Evolutionary conservation across 768 basidiomycete species (phyloP), one percentile per base, ranked within the genome.

Genomic region (Psilocybe subaeruginosa): DNA sequence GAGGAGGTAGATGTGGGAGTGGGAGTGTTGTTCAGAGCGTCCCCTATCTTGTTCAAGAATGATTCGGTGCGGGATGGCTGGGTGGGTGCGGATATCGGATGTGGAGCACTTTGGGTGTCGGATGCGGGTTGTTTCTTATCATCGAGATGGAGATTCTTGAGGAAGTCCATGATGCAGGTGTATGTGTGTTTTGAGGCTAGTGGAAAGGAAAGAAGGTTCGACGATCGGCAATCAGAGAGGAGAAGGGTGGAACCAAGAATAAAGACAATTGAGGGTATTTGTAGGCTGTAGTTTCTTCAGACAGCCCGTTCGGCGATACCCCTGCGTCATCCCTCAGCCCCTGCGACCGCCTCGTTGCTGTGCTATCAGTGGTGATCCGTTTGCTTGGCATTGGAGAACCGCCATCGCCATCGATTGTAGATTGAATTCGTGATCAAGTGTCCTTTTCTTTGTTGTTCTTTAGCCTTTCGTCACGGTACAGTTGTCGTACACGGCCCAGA

Each of bases 11-110:
- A 19, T 4, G 48, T 31, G 12, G 55, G 54, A 3, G 47, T 41
- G 8, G 33, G 16, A 8, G 16, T 9, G 11, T 6, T 47, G 19
- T 48, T 57, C 56, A 65, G 29, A 4, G 60, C 64, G 31, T 59
- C 64, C 17, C 57, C 57, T 41, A 65, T 46, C 56, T 65, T 65
- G 35, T 62, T 35, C 9, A 66, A 58, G 46, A 66, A 29, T 46
- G 50, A 9, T 49, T 47, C 30, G 48, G 56, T 0, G 33, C 35
- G 30, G 45, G 46, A 45, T 52, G 41, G 33, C 17, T 35, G 23
- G 58, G 49, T 39, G 14, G 58, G 33, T 11, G 11, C 33, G 33
- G 33, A 11, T 11, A 58, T 63, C 33, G 47, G 48, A 8, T 54
- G 33, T 14, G 16, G n/a, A 27, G 30, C 29, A 35, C 23, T 23